Percentiles rank a stretch among this genome's conserved stretches.
Evolutionary conservation across 208 protist species (phyloP).

Genomic region (Acanthamoeba castellanii): DNA sequence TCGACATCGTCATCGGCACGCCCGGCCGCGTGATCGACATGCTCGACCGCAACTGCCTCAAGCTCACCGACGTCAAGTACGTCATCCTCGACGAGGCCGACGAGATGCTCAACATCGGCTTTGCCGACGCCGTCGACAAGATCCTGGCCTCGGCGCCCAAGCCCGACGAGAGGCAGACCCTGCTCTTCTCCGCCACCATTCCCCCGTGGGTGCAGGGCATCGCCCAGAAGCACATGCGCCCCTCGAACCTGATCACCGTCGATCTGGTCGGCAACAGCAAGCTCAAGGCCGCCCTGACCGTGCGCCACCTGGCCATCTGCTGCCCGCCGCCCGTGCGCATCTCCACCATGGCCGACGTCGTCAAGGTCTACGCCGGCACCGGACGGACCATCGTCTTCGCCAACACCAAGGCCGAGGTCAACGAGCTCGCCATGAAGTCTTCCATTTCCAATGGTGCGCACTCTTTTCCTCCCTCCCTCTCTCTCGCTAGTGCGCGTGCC

Average conservation of each 20-base stretch:
- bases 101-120: conserved; percentile 79
- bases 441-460: conserved; percentile 1
- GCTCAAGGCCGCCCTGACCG: conserved; percentile 18
- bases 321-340: conserved; percentile 59
- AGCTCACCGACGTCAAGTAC: conserved; percentile 28
- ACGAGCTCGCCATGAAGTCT: conserved; percentile 67
- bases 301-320: conserved; percentile 71
- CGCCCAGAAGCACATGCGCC: conserved; percentile 63
- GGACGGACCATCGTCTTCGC: conserved; percentile 70
- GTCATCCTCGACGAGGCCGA: conserved; percentile 77
- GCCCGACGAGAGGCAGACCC: conserved; percentile 90
- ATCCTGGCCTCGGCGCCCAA: not conserved
- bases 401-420: conserved; percentile 75
- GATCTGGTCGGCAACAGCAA: conserved; percentile 62
- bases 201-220: conserved; percentile 86
- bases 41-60: conserved; percentile 31
- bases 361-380: conserved; percentile 69
- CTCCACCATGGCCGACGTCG: conserved; percentile 38
- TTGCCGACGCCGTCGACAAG: conserved; percentile 46
- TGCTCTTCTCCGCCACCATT: conserved; percentile 95
- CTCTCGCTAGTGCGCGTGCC: too few relatives aligned
- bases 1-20: conserved; percentile 71
- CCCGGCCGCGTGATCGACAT: conserved; percentile 69
- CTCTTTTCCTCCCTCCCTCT: not conserved
- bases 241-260: not conserved